phyloP scores from a whole-genome alignment of 164 flowering plant species.

The Vitis vinifera region DNA sequence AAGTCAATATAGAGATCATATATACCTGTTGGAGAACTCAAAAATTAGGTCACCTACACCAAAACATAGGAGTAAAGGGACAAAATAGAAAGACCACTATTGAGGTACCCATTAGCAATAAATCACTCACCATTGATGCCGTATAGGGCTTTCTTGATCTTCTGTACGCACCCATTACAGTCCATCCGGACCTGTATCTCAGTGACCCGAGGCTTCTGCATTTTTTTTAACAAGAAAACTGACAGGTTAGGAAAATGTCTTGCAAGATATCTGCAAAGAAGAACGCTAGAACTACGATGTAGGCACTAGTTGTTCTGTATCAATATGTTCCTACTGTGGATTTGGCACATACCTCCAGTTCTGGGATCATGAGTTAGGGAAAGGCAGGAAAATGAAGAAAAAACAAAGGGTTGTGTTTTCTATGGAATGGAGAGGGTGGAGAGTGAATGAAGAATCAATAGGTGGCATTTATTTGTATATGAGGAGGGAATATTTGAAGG shows the following conservation, averaged over 20 bases:
- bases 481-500: constrained; percentile 58
- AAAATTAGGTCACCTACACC: background rate
- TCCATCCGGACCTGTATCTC: constrained; percentile 92
- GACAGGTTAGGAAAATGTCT: constrained; percentile 1
- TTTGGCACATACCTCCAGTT: constrained; percentile 47
- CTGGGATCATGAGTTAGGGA: constrained; percentile 49
- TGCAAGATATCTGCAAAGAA: background rate
- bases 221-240: background rate
- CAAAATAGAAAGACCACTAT: background rate
- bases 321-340: background rate
- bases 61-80: background rate
- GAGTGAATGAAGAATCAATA: constrained; percentile 37
- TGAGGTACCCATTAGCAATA: too few relatives aligned
- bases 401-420: constrained; percentile 12
- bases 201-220: constrained; percentile 78
- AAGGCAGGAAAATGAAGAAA: constrained; percentile 5
- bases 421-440: constrained; percentile 21
- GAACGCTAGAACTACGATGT: background rate
- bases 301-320: background rate
- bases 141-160: constrained; percentile 85
- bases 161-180: constrained; percentile 95
- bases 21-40: constrained; percentile 53
- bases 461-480: constrained; percentile 43
- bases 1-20: constrained; percentile 62
- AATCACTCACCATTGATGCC: constrained; percentile 59